Conservation (phyloP, 495 filamentous ascomycete genomes). For the Aspergillus steynii region DNA sequence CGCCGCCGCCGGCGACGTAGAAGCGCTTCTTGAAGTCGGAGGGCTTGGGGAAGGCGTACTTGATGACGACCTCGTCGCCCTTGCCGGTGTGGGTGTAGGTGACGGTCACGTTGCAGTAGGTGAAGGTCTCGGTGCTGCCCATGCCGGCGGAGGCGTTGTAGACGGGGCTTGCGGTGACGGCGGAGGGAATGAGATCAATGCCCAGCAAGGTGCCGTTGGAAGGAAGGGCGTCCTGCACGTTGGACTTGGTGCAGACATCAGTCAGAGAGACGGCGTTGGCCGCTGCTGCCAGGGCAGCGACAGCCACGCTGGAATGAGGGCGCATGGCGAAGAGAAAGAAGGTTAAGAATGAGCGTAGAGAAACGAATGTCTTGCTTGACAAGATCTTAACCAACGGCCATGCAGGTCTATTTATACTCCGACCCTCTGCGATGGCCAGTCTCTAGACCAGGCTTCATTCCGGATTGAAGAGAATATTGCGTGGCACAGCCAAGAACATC, state of each 20-base stretch:
- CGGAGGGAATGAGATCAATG: constrained; percentile 30
- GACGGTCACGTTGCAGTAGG: constrained; percentile 40
- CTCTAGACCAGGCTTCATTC: neutral
- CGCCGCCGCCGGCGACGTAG: constrained; percentile 39
- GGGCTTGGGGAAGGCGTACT: constrained; percentile 35
- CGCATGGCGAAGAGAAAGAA: constrained; percentile 24
- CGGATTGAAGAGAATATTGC: neutral
- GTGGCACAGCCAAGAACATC: neutral
- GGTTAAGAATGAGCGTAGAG: neutral
- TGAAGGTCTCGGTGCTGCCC: constrained; percentile 23
- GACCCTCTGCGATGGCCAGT: neutral
- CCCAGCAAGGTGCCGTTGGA: constrained; percentile 36
- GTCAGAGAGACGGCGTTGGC: constrained; percentile 31
- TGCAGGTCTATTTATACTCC: neutral
- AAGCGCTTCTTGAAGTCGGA: constrained; percentile 39
- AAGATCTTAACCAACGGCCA: neutral
- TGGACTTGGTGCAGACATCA: constrained; percentile 36
- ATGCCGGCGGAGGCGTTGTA: constrained; percentile 27
- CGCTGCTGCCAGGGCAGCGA: constrained; percentile 27
- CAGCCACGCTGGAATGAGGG: constrained; percentile 22
- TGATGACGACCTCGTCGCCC: constrained; percentile 30
- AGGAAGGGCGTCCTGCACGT: constrained; percentile 31
- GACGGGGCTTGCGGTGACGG: constrained; percentile 27
- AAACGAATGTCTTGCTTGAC: constrained; percentile 3
- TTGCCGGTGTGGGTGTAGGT: constrained; percentile 38